A percentile compares a stretch with the other conserved stretches of the same genome.
Conservation (phyloP, 139 green algal species). For the Parachlorella kessleri region DNA sequence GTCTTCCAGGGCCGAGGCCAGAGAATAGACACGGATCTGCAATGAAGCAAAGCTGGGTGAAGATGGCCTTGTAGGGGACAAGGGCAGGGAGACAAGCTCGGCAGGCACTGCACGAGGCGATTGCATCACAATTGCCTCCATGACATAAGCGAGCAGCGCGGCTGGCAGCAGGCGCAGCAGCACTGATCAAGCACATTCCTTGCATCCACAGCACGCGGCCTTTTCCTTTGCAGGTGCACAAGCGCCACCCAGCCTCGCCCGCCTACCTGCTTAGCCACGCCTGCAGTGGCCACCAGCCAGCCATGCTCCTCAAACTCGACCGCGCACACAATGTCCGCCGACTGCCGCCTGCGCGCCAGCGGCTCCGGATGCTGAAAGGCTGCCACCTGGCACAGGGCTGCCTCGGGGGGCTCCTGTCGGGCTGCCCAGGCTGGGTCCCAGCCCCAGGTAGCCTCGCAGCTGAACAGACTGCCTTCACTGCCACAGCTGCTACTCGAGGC, state of each 20-base stretch:
- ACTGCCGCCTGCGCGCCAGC: neutral
- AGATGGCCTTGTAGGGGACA: no score
- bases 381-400: conserved; percentile 4
- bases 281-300: conserved; percentile 57
- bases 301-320: conserved; percentile 68
- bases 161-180: no score
- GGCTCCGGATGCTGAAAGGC: conserved; percentile 9
- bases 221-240: neutral
- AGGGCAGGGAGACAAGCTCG: no score
- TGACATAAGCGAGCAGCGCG: no score
- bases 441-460: no score
- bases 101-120: no score
- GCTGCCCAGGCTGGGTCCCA: conserved; percentile 11
- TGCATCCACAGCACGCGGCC: no score
- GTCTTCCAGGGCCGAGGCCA: conserved; percentile 14
- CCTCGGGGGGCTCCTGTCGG: neutral
- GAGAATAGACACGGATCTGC: conserved; percentile 50
- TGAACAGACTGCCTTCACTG: no score
- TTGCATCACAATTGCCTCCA: no score
- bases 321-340: conserved; percentile 59
- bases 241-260: neutral
- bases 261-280: conserved; percentile 64
- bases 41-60: no score
- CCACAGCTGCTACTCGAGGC: no score
- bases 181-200: no score